Conservation (phyloP, 75 land plant species). For the Isoetes taiwanensis region DNA sequence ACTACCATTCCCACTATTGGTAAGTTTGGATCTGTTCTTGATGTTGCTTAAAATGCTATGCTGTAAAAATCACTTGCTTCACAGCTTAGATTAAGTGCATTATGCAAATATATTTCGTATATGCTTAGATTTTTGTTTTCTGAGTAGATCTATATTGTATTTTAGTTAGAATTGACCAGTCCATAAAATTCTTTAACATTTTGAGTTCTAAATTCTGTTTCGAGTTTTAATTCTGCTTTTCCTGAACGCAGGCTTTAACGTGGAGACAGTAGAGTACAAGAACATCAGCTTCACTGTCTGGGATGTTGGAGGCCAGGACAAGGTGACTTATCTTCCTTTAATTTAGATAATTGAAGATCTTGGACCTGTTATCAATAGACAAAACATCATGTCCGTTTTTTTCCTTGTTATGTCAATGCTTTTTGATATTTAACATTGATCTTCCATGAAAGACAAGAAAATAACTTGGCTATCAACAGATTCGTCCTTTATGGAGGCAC, state of each 20-base stretch:
- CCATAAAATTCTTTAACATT: not conserved
- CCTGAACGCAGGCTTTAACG: conserved; percentile 38
- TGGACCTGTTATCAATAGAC: too few relatives aligned
- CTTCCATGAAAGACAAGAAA: too few relatives aligned
- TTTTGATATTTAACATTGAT: too few relatives aligned
- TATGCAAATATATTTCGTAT: not conserved
- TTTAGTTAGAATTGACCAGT: not conserved
- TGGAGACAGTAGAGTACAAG: conserved; percentile 67
- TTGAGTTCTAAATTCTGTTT: not conserved
- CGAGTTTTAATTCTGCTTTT: not conserved
- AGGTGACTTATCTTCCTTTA: conserved; percentile 12
- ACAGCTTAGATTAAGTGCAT: not conserved
- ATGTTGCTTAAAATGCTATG: not conserved
- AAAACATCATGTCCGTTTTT: too few relatives aligned
- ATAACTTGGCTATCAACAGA: too few relatives aligned
- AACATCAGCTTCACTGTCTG: conserved; percentile 68
- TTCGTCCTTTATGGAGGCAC: conserved; percentile 62
- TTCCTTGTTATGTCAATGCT: too few relatives aligned
- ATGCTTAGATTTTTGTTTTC: not conserved
- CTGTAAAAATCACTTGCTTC: not conserved
- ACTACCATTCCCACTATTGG: conserved; percentile 67
- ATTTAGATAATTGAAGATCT: not conserved
- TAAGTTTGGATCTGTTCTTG: not conserved
- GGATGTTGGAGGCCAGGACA: conserved; percentile 59
- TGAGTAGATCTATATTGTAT: not conserved